A percentile compares a stretch with the other conserved stretches of the same genome.
phyloP scores from a whole-genome alignment of 345 rosid genomes.

The Turritis glabra region DNA sequence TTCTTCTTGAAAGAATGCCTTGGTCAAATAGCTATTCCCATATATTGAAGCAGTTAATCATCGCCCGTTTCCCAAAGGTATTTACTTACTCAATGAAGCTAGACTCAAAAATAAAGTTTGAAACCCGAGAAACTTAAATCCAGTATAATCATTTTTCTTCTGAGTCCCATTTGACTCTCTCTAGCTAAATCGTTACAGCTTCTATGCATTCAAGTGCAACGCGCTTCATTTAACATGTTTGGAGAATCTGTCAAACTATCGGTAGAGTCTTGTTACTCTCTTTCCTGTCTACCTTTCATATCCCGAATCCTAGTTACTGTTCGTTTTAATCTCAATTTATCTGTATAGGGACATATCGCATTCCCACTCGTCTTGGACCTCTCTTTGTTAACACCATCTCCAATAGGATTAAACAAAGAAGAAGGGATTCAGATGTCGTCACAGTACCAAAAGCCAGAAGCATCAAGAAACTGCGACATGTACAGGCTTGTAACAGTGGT shows the following conservation, averaged over 20 bases:
- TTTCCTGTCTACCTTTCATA: neutral
- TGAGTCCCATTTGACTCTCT: neutral
- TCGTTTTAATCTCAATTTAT: neutral
- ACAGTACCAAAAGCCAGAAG: constrained; percentile 32
- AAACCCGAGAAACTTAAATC: neutral
- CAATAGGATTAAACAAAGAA: constrained; percentile 33
- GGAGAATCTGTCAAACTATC: constrained; percentile 72
- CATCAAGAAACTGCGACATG: constrained; percentile 11
- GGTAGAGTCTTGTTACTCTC: constrained; percentile 43
- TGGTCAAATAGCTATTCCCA: constrained; percentile 70
- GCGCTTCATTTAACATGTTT: constrained; percentile 56
- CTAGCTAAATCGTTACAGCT: constrained; percentile 54
- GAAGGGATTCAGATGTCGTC: constrained; percentile 4
- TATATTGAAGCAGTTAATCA: constrained; percentile 56
- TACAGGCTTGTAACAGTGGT: constrained; percentile 74
- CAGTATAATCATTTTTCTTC: neutral
- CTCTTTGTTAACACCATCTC: constrained; percentile 21
- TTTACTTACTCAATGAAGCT: neutral
- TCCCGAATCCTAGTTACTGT: neutral
- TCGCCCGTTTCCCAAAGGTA: constrained; percentile 82
- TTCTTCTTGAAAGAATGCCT: constrained; percentile 55
- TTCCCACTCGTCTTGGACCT: constrained; percentile 34
- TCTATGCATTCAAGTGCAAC: constrained; percentile 80
- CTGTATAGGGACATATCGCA: constrained; percentile 27
- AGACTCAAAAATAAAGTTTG: neutral